Evolutionary conservation across 2,329 filamentous ascomycete species (phyloP), one percentile per base, ranked within the genome.

Genomic region (Pseudogymnoascus destructans): DNA sequence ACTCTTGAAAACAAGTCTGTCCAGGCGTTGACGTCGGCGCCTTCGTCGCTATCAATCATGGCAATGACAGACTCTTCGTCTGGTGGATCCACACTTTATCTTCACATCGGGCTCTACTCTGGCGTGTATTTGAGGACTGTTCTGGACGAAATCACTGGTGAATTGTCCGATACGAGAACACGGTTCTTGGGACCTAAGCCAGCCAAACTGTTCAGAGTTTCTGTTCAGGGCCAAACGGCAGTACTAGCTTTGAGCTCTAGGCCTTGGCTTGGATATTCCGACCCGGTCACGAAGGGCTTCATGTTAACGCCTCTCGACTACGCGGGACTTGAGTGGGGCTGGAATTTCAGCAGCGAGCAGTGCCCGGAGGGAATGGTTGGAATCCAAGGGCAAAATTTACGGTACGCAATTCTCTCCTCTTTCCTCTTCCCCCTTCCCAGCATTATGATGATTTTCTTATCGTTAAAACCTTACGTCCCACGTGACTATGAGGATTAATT

Each of bases 61-160:
- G 79, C 89, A 6, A 98, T 98, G 92, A 82, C 89, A 11, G 93
- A 99, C 70, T 95, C 92, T 1, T 89, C 88, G 1, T 89, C 87
- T 1, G 90, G 90, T 21, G 89, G 90, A 15, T 87, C 84, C 9
- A 95, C 92, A 0, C 78, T 95, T 3, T 97, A 95, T 68, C 80
- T 98, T 4, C 93, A 99, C 67, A 97, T 99, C 61, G 95, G 93
- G 58, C 79, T 99, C 1, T 86, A 93, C 69, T 97, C 91, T 27
- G 93, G 95, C 59, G 90, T 98, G 9, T 98, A 99, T 69, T 81
- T 99, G 21, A 84, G 95, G 46, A 97, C 93, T 0, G 89, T 96
- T 5, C 76, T 99, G 13, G 93, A 98, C 66, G 95, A 97, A 68
- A 82, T 95, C 38, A 97, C 91, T 2, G 95, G 95, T 60, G 93